Conservation (phyloP, 2,329 filamentous ascomycete genomes). For the Penicillium concentricum region DNA sequence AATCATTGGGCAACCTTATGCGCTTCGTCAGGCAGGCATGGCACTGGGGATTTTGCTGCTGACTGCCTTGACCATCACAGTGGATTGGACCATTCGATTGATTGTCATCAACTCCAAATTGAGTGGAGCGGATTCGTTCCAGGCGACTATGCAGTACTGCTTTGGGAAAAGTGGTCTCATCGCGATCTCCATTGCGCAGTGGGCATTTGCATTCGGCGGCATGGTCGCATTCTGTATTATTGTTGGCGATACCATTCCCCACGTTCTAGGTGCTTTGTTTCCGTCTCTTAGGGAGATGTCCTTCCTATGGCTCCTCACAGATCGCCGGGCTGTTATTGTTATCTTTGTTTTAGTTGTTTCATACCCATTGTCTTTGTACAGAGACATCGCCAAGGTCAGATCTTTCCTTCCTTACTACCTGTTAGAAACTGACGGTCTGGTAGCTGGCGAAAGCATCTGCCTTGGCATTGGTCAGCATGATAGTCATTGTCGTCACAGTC, state of each 20-base stretch:
- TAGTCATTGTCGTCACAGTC: conserved; percentile 83
- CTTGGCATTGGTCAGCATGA: conserved; percentile 88
- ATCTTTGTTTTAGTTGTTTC: conserved; percentile 82
- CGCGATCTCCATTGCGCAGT: conserved; percentile 89
- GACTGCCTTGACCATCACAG: conserved; percentile 72
- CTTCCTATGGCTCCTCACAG: conserved; percentile 77
- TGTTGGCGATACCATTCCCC: conserved; percentile 92
- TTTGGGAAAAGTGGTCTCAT: conserved; percentile 86
- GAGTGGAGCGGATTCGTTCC: conserved; percentile 89
- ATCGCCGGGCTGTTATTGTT: conserved; percentile 81
- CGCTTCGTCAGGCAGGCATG: conserved; percentile 89
- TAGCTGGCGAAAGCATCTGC: conserved; percentile 95
- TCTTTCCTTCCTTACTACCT: not conserved
- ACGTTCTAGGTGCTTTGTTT: conserved; percentile 80
- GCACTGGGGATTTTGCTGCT: conserved; percentile 76
- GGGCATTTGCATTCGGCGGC: conserved; percentile 97
- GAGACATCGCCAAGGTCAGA: conserved; percentile 91
- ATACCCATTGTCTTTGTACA: conserved; percentile 87
- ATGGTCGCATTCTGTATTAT: conserved; percentile 99
- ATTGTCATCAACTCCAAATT: conserved; percentile 98
- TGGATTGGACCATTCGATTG: conserved; percentile 97
- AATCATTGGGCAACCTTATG: conserved; percentile 85
- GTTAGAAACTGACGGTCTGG: conserved; percentile 30
- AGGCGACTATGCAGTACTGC: conserved; percentile 93
- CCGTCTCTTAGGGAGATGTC: conserved; percentile 70